Evolutionary conservation across 2,329 filamentous ascomycete genomes (phyloP).

Genomic region (Ilyonectria destructans): DNA sequence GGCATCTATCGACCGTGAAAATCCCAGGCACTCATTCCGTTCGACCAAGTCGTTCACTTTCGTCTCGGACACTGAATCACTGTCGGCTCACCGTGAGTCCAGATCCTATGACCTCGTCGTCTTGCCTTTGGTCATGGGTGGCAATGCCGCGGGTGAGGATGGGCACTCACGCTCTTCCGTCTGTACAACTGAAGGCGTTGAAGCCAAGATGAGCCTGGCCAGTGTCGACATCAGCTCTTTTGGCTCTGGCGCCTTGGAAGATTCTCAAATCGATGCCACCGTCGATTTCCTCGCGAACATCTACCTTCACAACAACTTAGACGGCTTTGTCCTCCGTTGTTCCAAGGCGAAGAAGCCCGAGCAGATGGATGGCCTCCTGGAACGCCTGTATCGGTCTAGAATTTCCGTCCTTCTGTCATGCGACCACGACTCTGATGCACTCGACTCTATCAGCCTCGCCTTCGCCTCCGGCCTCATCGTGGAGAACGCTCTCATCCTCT

Average conservation of each 20-base stretch:
- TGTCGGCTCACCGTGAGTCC: constrained; percentile 7
- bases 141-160: constrained; percentile 16
- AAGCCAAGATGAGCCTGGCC: constrained; percentile 34
- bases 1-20: not conserved
- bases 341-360: constrained; percentile 6
- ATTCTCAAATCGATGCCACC: constrained; percentile 24
- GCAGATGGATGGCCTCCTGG: constrained; percentile 27
- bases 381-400: constrained; percentile 19
- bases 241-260: constrained; percentile 29
- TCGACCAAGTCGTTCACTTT: constrained; percentile 26
- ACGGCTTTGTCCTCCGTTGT: constrained; percentile 25
- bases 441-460: constrained; percentile 29
- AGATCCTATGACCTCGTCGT: constrained; percentile 30
- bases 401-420: constrained; percentile 35
- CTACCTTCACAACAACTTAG: constrained; percentile 22
- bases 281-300: constrained; percentile 22
- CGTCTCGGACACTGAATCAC: constrained; percentile 17
- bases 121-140: constrained; percentile 25
- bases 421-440: constrained; percentile 34
- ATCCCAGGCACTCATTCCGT: constrained; percentile 24
- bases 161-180: constrained; percentile 26
- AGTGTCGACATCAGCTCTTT: constrained; percentile 25
- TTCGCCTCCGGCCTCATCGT: constrained; percentile 33
- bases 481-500: constrained; percentile 39
- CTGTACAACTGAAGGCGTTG: constrained; percentile 12